Conservation (phyloP, 164 flowering plant species). For the Umbellularia californica region DNA sequence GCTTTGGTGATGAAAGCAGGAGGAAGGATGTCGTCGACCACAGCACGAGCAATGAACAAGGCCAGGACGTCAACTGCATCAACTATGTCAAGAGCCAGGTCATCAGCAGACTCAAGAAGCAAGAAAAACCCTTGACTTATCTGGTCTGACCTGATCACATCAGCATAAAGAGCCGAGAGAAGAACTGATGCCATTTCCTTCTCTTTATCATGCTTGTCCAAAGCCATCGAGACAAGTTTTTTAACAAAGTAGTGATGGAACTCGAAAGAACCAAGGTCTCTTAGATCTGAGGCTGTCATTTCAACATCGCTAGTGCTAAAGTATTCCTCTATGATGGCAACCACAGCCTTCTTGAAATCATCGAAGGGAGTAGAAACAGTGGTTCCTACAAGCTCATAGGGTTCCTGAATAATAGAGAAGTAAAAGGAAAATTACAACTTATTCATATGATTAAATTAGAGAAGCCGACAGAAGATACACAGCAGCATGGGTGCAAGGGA, state of each 20-base stretch:
- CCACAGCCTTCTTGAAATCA: constrained; percentile 90
- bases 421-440: not conserved
- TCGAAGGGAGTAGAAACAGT: constrained; percentile 76
- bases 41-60: constrained; percentile 92
- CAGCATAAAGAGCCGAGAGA: constrained; percentile 88
- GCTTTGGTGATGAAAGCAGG: constrained; percentile 87
- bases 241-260: constrained; percentile 88
- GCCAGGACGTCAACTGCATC: constrained; percentile 92
- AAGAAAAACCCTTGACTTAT: constrained; percentile 88
- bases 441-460: too few relatives aligned
- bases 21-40: constrained; percentile 96
- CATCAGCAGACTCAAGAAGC: constrained; percentile 97
- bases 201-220: constrained; percentile 98
- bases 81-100: constrained; percentile 77
- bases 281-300: constrained; percentile 80
- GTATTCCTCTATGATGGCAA: constrained; percentile 82
- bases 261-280: constrained; percentile 73
- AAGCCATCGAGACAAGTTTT: constrained; percentile 86
- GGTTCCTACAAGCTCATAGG: constrained; percentile 86
- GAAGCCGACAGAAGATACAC: not conserved
- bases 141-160: constrained; percentile 76
- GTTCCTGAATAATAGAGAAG: constrained; percentile 52
- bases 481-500: too few relatives aligned
- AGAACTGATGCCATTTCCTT: constrained; percentile 98
- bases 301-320: constrained; percentile 84